Evolutionary conservation across 768 basidiomycete species (phyloP), one percentile per base, ranked within the genome.

Genomic region (Flagelloscypha sp.): DNA sequence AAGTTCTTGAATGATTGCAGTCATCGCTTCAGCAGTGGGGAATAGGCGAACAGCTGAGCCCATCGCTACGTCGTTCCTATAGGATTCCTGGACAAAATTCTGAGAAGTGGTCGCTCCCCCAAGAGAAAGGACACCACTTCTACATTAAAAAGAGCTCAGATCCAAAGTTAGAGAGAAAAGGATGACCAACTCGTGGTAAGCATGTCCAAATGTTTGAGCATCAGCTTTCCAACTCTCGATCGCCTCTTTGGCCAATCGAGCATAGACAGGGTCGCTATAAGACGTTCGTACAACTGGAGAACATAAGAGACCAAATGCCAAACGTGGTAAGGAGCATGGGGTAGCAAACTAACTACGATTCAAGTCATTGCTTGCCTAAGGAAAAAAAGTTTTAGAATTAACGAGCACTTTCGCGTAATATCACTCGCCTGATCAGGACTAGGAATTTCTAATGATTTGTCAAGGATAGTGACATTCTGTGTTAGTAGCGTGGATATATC

Each of bases 361-460:
- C 20, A 72, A 48, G 48, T 75, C 73, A 38, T 70, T 69, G 38
- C 70, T 72, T n/a, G n/a, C 38, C 12, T 41, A 33, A 18, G 41
- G 36, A 35, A 44, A 33, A 8, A 44, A 30, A 15, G 33, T 24
- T 6, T 35, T 17, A 20, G 38, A 33, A 5, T 36, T 33, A 13
- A 33, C 41, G 41, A 37, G 24, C 16, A 50, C 51, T 44, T 51
- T 52, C 70, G 58, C 57, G 61, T 72, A 21, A 72, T 53, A 45
- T 72, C 77, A 40, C 74, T 74, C 1, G 90, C 85, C 7, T 82
- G 86, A 50, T 94, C 90, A 3, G 74, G 70, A 1, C 92, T 87
- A 3, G 92, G 92, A 3, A 93, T 50, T 2, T 59, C 59, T 1
- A 52, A 48, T 6, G 84, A 74, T 43, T 79, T 70, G 52, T 94